These are phyloP conservation scores for Wickerhamomyces tratensis DNA, from an alignment of 805 yeast genomes.

Conservation along the genomic window DNA sequence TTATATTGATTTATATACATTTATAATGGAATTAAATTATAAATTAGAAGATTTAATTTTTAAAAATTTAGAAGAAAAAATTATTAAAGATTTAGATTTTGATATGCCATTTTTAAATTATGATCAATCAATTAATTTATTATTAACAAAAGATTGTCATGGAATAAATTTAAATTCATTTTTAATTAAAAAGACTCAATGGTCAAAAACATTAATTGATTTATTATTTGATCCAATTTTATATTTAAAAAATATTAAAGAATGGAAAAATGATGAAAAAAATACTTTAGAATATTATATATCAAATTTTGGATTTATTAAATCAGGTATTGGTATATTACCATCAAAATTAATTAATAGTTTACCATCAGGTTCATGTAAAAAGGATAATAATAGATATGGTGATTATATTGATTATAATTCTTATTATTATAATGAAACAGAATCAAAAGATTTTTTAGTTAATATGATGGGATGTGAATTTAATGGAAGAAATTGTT, in stretches of 20 bases:
- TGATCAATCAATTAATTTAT: constrained; percentile 26
- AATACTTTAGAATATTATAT: constrained; percentile 29
- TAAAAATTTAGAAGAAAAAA: constrained; percentile 17
- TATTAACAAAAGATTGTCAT: constrained; percentile 31
- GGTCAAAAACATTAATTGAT: constrained; percentile 29
- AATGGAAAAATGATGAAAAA: constrained; percentile 27
- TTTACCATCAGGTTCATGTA: constrained; percentile 28
- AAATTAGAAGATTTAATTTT: constrained; percentile 26
- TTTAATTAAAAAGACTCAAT: constrained; percentile 26
- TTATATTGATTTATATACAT: constrained; percentile 30
- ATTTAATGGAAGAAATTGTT: constrained; percentile 23
- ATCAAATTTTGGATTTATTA: constrained; percentile 28
- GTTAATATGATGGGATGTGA: constrained; percentile 32
- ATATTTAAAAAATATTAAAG: constrained; percentile 30
- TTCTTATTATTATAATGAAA: constrained; percentile 24
- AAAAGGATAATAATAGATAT: constrained; percentile 14
- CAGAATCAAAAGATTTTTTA: constrained; percentile 24
- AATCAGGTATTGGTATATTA: constrained; percentile 28
- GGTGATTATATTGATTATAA: constrained; percentile 10
- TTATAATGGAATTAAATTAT: constrained; percentile 30
- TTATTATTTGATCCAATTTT: constrained; percentile 32
- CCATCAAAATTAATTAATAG: constrained; percentile 29
- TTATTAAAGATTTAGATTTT: constrained; percentile 22
- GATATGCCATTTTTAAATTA: constrained; percentile 21
- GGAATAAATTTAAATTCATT: constrained; percentile 33